Base-by-base conservation (phyloP, 805 yeast species). In the Barnettozyma wickerhamii region DNA sequence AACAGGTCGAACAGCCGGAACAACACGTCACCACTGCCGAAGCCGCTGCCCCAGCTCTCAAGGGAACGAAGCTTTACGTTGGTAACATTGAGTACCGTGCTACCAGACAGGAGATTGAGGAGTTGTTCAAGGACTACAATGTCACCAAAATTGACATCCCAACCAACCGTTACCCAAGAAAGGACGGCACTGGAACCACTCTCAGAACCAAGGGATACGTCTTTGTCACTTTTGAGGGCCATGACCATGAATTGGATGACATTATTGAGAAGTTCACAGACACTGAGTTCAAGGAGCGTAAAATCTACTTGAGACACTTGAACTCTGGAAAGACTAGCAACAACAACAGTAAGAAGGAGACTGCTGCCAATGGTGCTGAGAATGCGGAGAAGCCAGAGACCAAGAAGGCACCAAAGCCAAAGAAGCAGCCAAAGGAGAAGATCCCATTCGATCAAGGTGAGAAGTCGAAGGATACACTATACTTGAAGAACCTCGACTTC, bases 401-500 rank as follows among this genome's bases (percentile, higher is more conserved):
- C 35, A 39, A 41, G 29, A 33, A 15, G 10, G 10, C 43, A 19
- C 21, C 37, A 21, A 34, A 42, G 33, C 37, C 33, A 26, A 38
- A 36, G 29, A 40, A 45, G 31, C 42, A 31, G 42, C 43, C 47
- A 39, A 39, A 39, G 40, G 63, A 58, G 37, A 66, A 52, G 38
- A 48, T 62, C 21, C 60, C 55, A 42, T 59, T 66, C 41, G 66
- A 60, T 28, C 58, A 65, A 49, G 63, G 67, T 56, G 63, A 56
- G 35, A 64, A 63, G 53, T 65, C 71, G 13, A 55, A 46, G 4
- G 63, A 81, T 47, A 83, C 85, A 45, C 64, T 84, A 29, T 75
- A 79, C 45, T 65, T 84, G 46, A 76, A 77, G 49, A 79, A 77
- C 46, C 68, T 79, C 43, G 85, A 80, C 43, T 87, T 84, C 40